A percentile compares a stretch with the other conserved stretches of the same genome.
Conservation (phyloP, 495 filamentous ascomycete genomes). For the Neurospora cerealis region DNA sequence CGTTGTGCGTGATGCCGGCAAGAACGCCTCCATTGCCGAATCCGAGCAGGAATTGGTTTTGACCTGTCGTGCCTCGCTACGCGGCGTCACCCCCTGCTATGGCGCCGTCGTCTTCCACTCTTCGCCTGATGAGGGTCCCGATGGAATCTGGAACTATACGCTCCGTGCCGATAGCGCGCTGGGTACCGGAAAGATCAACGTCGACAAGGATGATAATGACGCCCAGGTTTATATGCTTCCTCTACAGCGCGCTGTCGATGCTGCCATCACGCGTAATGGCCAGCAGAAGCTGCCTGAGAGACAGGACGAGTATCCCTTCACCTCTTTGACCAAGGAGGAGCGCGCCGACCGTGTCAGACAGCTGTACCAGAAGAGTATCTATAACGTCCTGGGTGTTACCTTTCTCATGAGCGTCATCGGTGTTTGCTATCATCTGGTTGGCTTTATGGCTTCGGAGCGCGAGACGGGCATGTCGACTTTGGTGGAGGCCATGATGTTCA, state of each 20-base stretch:
- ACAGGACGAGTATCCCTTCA: slow-evolving; percentile 63
- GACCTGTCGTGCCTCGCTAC: slow-evolving; percentile 54
- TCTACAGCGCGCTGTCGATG: slow-evolving; percentile 66
- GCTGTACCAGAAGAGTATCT: slow-evolving; percentile 59
- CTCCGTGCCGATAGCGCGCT: slow-evolving; percentile 61
- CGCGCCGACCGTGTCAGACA: slow-evolving; percentile 48
- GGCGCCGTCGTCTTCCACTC: slow-evolving; percentile 65
- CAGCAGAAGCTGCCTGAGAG: slow-evolving; percentile 30
- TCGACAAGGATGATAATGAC: slow-evolving; percentile 50
- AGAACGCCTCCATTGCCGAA: slow-evolving; percentile 43
- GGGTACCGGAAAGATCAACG: slow-evolving; percentile 45
- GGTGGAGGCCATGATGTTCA: slow-evolving; percentile 75
- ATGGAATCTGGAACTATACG: slow-evolving; percentile 74
- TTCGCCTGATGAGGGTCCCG: slow-evolving; percentile 56
- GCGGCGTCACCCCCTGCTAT: slow-evolving; percentile 64
- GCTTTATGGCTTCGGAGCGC: slow-evolving; percentile 65
- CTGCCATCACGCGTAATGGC: slow-evolving; percentile 51
- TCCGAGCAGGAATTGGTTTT: slow-evolving; percentile 45
- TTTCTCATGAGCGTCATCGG: slow-evolving; percentile 61
- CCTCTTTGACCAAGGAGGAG: slow-evolving; percentile 53
- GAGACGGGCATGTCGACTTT: slow-evolving; percentile 72
- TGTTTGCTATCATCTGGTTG: slow-evolving; percentile 65
- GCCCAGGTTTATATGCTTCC: slow-evolving; percentile 66
- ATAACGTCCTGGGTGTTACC: slow-evolving; percentile 55
- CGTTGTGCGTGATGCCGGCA: slow-evolving; percentile 41